Base-by-base conservation (phyloP, 2,329 filamentous ascomycete species). In the Camptophora hylomeconis region DNA sequence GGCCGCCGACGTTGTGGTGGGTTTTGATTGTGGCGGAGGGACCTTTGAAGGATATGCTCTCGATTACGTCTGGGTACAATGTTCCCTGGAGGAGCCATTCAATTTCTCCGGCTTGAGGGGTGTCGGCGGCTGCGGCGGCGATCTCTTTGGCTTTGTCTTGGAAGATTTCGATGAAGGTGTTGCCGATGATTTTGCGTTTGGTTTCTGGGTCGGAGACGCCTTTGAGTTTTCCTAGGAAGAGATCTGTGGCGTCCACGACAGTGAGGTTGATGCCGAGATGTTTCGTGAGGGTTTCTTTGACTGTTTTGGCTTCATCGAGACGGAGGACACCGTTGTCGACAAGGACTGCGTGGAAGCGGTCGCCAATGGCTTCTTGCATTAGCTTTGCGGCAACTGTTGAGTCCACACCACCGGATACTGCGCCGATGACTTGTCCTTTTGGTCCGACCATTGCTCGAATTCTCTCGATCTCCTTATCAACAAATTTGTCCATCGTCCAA, bases 131-230 rank as follows among this genome's bases (percentile, higher is more conserved):
- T 16, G 66, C 72, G 31, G 69, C 69, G 39, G 83, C 80, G 26
- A 92, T 86, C 43, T 71, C 65, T 45, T 69, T 68, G 15, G 80
- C 84, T 51, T 84, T 76, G 35, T 75, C 63, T 53, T 93, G 77
- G 55, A 93, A 94, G 16, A 92, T 59, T 44, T 84, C 78, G 40
- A 84, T 83, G 53, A 84, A 80, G 13, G 70, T 80, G 38, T 66
- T 70, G 32, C 84, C 86, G 37, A 94, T 94, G 45, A 94, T 75
- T 60, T 92, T 93, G 31, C 86, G 69, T 67, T 93, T 94, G 50
- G 70, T 70, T 57, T 95, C 86, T 0, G 87, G 86, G 32, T 80
- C 82, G 0, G 59, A 61, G 15, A 93, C 71, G 11, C 83, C 87
- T 40, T 72, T 69, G 1, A 95, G 72, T 14, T 74, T 66, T 17